Base-by-base conservation (phyloP, 2,329 filamentous ascomycete species). In the Coniochaeta ligniaria region DNA sequence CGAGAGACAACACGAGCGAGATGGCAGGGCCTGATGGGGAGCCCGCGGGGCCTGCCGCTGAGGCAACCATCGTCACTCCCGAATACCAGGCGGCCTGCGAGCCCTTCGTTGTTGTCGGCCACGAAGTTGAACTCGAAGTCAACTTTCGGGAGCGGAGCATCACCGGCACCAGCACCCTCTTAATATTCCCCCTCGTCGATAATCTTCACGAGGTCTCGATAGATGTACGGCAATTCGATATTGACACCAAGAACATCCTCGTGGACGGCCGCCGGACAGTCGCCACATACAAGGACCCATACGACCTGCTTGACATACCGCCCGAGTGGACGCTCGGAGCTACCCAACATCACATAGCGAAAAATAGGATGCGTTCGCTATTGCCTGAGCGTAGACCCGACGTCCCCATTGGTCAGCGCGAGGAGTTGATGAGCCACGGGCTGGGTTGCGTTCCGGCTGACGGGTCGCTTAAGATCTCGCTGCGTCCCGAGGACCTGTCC, bases 41-140 rank as follows among this genome's bases (percentile, higher is more conserved):
- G 47, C 6, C 47, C 26, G 24, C 47, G 22, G 47, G 9, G 47
- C 45, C 58, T 9, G 59, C 59, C 17, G 58, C 61, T 43, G 64
- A 62, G 6, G 60, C 60, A 17, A 59, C 59, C 12, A 57, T 59
- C 26, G 62, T 59, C 11, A 47, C 43, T 1, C 26, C 59, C 17
- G 65, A 67, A 12, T 56, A 62, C n/a, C 61, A 60, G 3, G 12
- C 45, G 12, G 62, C 60, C 16, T 63, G 62, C 62, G 74, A 74
- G 43, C 70, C 71, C 52, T 82, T 78, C 63, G 70, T 82, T 45
- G 77, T 98, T 61, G 82, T 91, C 60, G 89, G 92, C 75, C 94
- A 98, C 76, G 90, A 91, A 72, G 88, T 99, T 57, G 88, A 92
- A 68, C 80, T 99, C 62, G 93, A 98, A 68, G 81, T 99, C 71